phyloP scores from a whole-genome alignment of 2,329 filamentous ascomycete species.

The Epichloe sp. region DNA sequence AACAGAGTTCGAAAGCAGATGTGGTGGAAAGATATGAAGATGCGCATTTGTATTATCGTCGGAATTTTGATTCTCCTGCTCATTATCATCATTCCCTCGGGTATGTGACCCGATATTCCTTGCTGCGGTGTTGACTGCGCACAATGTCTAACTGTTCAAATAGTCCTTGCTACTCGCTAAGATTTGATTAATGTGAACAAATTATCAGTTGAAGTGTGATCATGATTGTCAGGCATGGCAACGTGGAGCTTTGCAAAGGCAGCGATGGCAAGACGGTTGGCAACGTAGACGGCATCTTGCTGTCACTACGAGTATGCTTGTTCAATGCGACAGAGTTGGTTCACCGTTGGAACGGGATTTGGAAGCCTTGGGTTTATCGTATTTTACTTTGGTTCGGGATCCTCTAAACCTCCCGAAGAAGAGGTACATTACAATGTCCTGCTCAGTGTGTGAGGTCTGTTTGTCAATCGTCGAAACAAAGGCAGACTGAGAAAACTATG shows the following conservation, averaged over 20 bases:
- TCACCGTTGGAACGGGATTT: slow-evolving; percentile 13
- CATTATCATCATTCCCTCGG: slow-evolving; percentile 86
- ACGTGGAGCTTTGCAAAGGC: neutral
- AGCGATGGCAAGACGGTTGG: neutral
- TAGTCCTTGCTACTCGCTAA: slow-evolving; percentile 25
- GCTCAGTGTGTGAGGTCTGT: neutral
- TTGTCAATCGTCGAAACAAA: neutral
- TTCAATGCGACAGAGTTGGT: slow-evolving; percentile 25
- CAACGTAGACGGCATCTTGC: neutral
- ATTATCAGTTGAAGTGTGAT: neutral
- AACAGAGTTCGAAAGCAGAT: slow-evolving; percentile 95
- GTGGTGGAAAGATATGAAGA: slow-evolving; percentile 99
- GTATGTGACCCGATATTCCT: slow-evolving; percentile 33
- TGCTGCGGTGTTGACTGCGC: neutral
- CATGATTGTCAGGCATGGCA: neutral
- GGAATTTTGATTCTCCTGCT: slow-evolving; percentile 85
- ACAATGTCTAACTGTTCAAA: neutral
- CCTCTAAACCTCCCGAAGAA: neutral
- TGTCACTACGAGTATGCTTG: slow-evolving; percentile 14
- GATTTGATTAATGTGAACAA: slow-evolving; percentile 6
- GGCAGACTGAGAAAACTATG: neutral
- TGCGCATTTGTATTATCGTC: slow-evolving; percentile 90
- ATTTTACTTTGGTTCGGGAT: slow-evolving; percentile 16
- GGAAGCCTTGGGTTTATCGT: slow-evolving; percentile 8
- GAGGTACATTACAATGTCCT: neutral